Evolutionary conservation across 495 filamentous ascomycete species (phyloP).

Genomic region (Penicillium salamii): DNA sequence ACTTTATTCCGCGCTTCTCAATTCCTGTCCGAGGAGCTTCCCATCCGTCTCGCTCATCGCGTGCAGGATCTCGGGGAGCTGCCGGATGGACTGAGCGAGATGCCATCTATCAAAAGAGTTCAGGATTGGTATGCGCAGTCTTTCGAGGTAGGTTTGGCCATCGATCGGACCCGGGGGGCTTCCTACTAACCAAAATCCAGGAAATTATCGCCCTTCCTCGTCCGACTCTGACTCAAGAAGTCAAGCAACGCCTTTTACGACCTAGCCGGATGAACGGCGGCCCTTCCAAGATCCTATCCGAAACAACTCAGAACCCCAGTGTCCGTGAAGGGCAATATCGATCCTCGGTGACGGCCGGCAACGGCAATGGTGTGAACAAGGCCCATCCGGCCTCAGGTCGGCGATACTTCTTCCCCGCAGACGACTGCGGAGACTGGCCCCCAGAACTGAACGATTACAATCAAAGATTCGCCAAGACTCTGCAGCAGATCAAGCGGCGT

Average conservation of each 20-base stretch:
- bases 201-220: conserved; percentile 85
- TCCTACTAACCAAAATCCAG: conserved; percentile 38
- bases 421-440: conserved; percentile 87
- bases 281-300: conserved; percentile 64
- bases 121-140: conserved; percentile 99
- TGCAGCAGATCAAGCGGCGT: conserved; percentile 89
- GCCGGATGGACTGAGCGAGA: conserved; percentile 96
- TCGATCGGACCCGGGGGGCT: no score
- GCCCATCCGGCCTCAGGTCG: conserved; percentile 41
- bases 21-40: conserved; percentile 96
- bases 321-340: conserved; percentile 83
- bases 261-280: conserved; percentile 62
- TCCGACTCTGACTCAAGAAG: conserved; percentile 71
- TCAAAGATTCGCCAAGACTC: conserved; percentile 75
- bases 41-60: conserved; percentile 92
- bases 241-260: conserved; percentile 73
- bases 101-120: conserved; percentile 94
- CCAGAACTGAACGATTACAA: conserved; percentile 95
- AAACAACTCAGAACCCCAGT: conserved; percentile 86
- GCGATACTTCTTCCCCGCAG: conserved; percentile 88
- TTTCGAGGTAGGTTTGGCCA: conserved; percentile 75
- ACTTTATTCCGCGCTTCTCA: conserved; percentile 96
- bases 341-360: conserved; percentile 56
- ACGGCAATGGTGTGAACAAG: conserved; percentile 49
- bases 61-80: conserved; percentile 89